Conservation (phyloP, 2,329 filamentous ascomycete species). For the Fulvia fulva region DNA sequence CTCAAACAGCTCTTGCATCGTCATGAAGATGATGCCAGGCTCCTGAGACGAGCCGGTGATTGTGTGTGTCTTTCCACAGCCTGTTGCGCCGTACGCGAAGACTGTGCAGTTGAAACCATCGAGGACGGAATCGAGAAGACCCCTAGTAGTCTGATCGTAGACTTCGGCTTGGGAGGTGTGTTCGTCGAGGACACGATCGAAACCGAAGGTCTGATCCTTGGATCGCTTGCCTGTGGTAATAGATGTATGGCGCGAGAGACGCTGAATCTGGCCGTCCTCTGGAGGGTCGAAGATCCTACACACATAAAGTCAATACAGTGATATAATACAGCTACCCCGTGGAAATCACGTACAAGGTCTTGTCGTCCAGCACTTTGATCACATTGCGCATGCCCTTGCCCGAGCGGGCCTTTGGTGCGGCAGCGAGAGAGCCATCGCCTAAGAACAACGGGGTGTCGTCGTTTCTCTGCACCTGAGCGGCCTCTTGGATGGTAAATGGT, state of each 20-base stretch:
- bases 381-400: slow-evolving; percentile 84
- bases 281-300: slow-evolving; percentile 91
- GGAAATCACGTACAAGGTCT: slow-evolving; percentile 78
- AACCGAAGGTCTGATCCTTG: slow-evolving; percentile 96
- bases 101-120: slow-evolving; percentile 99
- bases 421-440: slow-evolving; percentile 94
- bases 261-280: slow-evolving; percentile 87
- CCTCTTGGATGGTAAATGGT: slow-evolving; percentile 80
- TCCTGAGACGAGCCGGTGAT: slow-evolving; percentile 85
- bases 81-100: slow-evolving; percentile 95
- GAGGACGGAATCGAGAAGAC: slow-evolving; percentile 86
- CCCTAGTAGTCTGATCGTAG: slow-evolving; percentile 87
- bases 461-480: slow-evolving; percentile 74
- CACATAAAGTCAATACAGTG: background rate
- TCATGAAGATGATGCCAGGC: slow-evolving; percentile 96
- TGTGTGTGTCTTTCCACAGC: slow-evolving; percentile 97
- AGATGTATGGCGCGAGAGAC: slow-evolving; percentile 71
- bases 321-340: too few species aligned
- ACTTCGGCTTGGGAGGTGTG: slow-evolving; percentile 88
- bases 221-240: slow-evolving; percentile 79
- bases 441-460: slow-evolving; percentile 90
- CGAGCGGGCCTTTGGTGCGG: slow-evolving; percentile 76
- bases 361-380: slow-evolving; percentile 93
- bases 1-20: slow-evolving; percentile 98
- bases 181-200: slow-evolving; percentile 95